Base-by-base conservation (phyloP, 2,329 filamentous ascomycete species). In the Penicillium sp. region DNA sequence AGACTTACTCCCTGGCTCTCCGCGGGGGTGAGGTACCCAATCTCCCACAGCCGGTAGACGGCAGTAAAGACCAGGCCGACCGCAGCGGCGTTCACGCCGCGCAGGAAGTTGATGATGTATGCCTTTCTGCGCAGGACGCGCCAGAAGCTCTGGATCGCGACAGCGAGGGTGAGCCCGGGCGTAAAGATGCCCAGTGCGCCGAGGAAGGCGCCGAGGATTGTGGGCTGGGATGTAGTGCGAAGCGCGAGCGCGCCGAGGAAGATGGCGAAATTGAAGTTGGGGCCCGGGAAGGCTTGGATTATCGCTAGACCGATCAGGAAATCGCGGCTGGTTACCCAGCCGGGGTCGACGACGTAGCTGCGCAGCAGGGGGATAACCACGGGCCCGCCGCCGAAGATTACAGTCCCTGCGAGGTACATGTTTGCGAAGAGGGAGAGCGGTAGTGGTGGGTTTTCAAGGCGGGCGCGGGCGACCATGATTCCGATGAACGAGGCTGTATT, bases 251-350 rank as follows among this genome's bases (percentile, higher is more conserved):
- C 75, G 1, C 86, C 86, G 0, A 89, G 76, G 60, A 82, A 88
- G 0, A 88, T 85, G 0, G 84, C 85, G 63, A 88, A 78, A 62
- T 77, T 76, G 69, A 76, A 76, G 58, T 78, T 78, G 0, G 86
- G 87, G 0, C 86, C 86, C 0, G 90, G 90, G 61, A 92, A 90
- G 0, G 88, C 84, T 73, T 92, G 90, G n/a, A 87, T 88, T 56
- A 92, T 82, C 7, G 90, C 90, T 0, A 92, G 84, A 0, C 90
- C 90, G 53, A 92, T 86, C 0, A 92, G 79, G 71, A 92, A 92
- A 71, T 92, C 88, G 4, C 90, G 84, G 0, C 88, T 81, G 0
- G 83, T 85, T 0, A 92, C 89, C 89, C 89, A 92, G 7, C 87
- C 87, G 23, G 89, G 87, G 0, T 83, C 81, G 0, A 91, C 90